Evolutionary conservation across 257 asterid species (phyloP).

Genomic region (Cruciata laevipes): DNA sequence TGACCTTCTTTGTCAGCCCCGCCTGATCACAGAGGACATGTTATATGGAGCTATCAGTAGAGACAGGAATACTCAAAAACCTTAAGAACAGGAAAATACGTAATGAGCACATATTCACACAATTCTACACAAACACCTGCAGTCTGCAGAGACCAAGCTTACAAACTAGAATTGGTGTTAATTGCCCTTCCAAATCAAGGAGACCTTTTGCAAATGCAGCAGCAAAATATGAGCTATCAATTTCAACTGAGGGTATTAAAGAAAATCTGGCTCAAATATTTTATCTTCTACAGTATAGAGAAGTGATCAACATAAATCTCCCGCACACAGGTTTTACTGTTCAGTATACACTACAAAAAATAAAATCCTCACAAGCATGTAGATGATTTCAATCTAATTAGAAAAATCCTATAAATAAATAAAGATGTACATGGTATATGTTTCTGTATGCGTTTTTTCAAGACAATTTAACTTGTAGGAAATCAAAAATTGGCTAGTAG

Average conservation of each 20-base stretch:
- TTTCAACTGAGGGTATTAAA: not conserved
- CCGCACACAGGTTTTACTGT: not conserved
- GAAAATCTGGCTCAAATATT: not conserved
- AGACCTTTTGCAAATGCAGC: conserved; percentile 99
- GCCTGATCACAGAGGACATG: conserved; percentile 34
- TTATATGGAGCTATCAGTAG: not conserved
- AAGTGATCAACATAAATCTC: not conserved
- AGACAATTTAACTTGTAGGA: not conserved
- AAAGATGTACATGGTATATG: not conserved
- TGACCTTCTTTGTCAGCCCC: conserved; percentile 77
- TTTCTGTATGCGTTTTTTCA: not conserved
- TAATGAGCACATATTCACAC: not conserved
- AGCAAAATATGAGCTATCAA: not conserved
- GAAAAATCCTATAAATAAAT: not conserved
- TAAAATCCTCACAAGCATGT: not conserved
- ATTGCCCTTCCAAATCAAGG: conserved; percentile 92
- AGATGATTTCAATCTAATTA: not conserved
- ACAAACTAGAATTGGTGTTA: conserved; percentile 94
- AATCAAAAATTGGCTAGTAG: not conserved
- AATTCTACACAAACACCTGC: conserved; percentile 8
- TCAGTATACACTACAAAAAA: not conserved
- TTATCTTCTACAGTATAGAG: not conserved
- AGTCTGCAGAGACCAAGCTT: conserved; percentile 14
- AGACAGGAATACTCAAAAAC: conserved; percentile 22
- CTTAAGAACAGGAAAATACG: conserved; percentile 23